Percentiles rank a stretch among this genome's conserved stretches.
Conservation (phyloP, 805 yeast species). For the Jamesozyma hellenica region DNA sequence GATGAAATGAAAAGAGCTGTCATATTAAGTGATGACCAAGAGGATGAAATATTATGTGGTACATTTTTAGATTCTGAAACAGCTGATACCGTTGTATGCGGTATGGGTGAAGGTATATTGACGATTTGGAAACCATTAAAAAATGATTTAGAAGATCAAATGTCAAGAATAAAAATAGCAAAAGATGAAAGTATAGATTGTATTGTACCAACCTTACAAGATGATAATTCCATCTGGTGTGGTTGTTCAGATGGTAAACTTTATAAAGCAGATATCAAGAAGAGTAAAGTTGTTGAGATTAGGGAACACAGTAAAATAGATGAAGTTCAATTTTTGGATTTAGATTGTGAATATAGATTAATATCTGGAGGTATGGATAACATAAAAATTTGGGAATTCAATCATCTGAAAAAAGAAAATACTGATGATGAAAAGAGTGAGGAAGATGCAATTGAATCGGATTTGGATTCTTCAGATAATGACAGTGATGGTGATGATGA, state of each 20-base stretch:
- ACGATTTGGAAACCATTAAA: slow-evolving; percentile 75
- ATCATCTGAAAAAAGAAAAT: slow-evolving; percentile 18
- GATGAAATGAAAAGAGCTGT: slow-evolving; percentile 39
- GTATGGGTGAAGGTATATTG: slow-evolving; percentile 84
- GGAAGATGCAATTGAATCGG: slow-evolving; percentile 6
- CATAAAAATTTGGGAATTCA: slow-evolving; percentile 62
- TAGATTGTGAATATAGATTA: slow-evolving; percentile 71
- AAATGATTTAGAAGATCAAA: slow-evolving; percentile 66
- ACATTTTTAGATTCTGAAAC: slow-evolving; percentile 54
- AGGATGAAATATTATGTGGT: slow-evolving; percentile 78
- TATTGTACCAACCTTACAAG: slow-evolving; percentile 40
- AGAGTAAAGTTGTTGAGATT: slow-evolving; percentile 53
- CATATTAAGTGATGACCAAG: slow-evolving; percentile 72
- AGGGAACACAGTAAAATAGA: slow-evolving; percentile 60
- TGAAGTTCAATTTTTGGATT: slow-evolving; percentile 66
- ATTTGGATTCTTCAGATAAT: slow-evolving; percentile 12
- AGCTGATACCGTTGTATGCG: slow-evolving; percentile 60
- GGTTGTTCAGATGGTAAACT: slow-evolving; percentile 73
- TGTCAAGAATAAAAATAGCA: slow-evolving; percentile 60
- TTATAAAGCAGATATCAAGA: slow-evolving; percentile 53
- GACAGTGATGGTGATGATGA: slow-evolving; percentile 17
- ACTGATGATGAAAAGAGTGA: slow-evolving; percentile 4
- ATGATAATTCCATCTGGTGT: slow-evolving; percentile 53
- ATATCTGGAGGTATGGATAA: slow-evolving; percentile 78
- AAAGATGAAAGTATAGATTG: slow-evolving; percentile 68